phyloP scores from a whole-genome alignment of 2,329 filamentous ascomycete genomes.

The Zelopaecilomyces penicillatus region DNA sequence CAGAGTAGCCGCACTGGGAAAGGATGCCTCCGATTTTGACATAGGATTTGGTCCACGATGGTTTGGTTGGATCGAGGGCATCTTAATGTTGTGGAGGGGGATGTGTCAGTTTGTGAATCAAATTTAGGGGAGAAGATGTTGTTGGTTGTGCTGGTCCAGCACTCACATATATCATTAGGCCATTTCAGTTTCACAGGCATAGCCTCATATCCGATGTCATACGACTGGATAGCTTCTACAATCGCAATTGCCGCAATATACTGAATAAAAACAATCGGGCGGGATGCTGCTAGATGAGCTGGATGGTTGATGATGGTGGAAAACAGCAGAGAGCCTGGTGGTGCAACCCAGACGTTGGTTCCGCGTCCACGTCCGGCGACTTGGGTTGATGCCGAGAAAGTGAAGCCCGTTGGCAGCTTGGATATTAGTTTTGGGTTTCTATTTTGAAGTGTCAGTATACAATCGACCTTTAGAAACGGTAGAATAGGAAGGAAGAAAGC shows the following conservation, averaged over 20 bases:
- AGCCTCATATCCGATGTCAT: constrained; percentile 65
- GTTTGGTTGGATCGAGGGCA: constrained; percentile 54
- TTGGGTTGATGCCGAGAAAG: constrained; percentile 77
- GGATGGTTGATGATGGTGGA: constrained; percentile 82
- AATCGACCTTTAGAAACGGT: neutral
- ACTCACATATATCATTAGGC: constrained; percentile 87
- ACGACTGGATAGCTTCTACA: constrained; percentile 71
- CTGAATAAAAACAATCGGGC: constrained; percentile 86
- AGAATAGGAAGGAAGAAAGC: neutral
- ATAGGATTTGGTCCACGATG: constrained; percentile 43
- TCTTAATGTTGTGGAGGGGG: constrained; percentile 30
- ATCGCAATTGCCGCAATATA: constrained; percentile 87
- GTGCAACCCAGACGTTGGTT: constrained; percentile 90
- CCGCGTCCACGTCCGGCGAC: constrained; percentile 82
- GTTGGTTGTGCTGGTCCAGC: neutral
- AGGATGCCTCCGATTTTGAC: constrained; percentile 92
- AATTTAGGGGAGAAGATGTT: neutral
- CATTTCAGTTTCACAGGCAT: constrained; percentile 86
- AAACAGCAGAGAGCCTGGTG: constrained; percentile 77
- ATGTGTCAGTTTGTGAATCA: neutral
- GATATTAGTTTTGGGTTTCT: constrained; percentile 73
- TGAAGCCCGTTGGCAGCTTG: constrained; percentile 76
- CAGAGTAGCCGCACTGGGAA: constrained; percentile 76
- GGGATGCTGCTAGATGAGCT: constrained; percentile 58
- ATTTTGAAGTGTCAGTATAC: neutral